Base-by-base conservation (phyloP, 495 filamentous ascomycete species). In the Cetradonia linearis region DNA sequence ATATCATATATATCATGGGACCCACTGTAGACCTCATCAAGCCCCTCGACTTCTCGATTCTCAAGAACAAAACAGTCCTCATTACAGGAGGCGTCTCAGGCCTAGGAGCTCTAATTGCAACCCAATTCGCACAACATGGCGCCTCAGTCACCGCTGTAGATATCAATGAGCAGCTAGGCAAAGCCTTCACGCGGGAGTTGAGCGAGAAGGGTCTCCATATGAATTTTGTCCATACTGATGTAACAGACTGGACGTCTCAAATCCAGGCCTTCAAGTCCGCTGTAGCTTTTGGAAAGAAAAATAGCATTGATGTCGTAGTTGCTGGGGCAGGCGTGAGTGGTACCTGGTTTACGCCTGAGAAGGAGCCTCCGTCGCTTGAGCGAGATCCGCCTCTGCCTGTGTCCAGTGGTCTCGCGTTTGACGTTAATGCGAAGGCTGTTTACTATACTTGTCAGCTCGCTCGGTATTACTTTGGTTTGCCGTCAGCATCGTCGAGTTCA, bases 21-120 rank as follows among this genome's bases (percentile, higher is more conserved):
- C n/a, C 20, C 1, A 14, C 47, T 34, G 30, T 23, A 20, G 55
- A 62, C 27, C n/a, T 62, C 20, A n/a, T 27, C 2, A 62, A 58
- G 48, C 18, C 56, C 4, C 52, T 62, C 1, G 61, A 69, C 54
- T 56, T 64, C 31, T 66, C 68, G n/a, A 40, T 57, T 5, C 60
- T 77, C 37, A 66, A 65, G 36, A 66, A 62, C 52, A 77, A 75
- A 60, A 68, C 68, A 6, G 71, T 77, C 48, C 64, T 80, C 23
- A 70, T 75, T 23, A 79, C 77, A 1, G 74, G 76, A 30, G 76
- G 71, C 16, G 71, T 74, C 0, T 73, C 70, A 9, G 70, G 71
- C 40, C 66, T 73, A 33, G 70, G 70, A 56, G 66, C 69, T 27
- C 64, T 60, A 20, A 71, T 71, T 56, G 71, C 65, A 10, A 36